phyloP scores from a whole-genome alignment of 202 grass and related monocot species.

The Carex arenaria region DNA sequence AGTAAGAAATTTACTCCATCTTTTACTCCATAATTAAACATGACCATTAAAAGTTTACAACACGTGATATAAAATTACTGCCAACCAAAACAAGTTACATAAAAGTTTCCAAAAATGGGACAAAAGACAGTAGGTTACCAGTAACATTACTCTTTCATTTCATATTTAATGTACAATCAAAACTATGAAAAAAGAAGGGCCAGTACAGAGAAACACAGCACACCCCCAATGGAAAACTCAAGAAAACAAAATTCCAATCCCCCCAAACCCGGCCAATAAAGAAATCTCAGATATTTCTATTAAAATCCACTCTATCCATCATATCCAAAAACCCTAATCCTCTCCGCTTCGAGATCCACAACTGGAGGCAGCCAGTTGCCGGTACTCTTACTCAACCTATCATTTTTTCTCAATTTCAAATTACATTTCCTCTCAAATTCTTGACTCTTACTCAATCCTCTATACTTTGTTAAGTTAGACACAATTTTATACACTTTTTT shows the following conservation, averaged over 20 bases:
- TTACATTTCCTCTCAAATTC: constrained; percentile 24
- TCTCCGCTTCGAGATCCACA: constrained; percentile 38
- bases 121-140: background rate
- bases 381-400: constrained; percentile 72
- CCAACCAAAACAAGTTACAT: background rate
- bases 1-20: too few relatives aligned
- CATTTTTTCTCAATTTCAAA: constrained; percentile 38
- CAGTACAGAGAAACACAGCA: constrained; percentile 17
- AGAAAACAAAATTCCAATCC: constrained; percentile 18
- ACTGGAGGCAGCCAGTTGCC: constrained; percentile 27
- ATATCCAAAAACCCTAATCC: constrained; percentile 53
- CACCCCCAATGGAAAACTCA: background rate
- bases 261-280: background rate
- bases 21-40: too few relatives aligned
- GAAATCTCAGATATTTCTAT: constrained; percentile 26
- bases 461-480: constrained; percentile 28
- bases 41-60: background rate
- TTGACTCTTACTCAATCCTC: constrained; percentile 60
- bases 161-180: constrained; percentile 28
- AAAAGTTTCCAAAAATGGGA: background rate
- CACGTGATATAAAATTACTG: background rate
- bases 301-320: constrained; percentile 37
- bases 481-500: constrained; percentile 29
- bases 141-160: constrained; percentile 1
- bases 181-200: constrained; percentile 6